Evolutionary conservation across 2,329 filamentous ascomycete species (phyloP).

Genomic region (Escovopsis sp.): DNA sequence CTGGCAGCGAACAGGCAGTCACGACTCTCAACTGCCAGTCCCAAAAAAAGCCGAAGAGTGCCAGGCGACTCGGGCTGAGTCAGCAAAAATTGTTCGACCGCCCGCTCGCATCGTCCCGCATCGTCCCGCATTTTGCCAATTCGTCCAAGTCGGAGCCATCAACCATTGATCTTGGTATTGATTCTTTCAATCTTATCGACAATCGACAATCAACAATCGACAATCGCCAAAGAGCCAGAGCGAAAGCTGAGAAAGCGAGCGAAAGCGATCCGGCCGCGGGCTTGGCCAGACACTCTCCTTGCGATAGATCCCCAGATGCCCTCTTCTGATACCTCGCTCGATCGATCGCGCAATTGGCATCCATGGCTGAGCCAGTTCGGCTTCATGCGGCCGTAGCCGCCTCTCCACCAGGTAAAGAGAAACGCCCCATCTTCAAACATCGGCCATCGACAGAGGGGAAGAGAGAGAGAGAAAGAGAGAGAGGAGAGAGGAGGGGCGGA

Average conservation of each 20-base stretch:
- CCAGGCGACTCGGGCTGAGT: constrained; percentile 16
- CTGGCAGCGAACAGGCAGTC: no score
- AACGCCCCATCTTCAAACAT: not conserved
- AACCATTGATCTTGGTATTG: no score
- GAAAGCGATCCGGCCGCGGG: constrained; percentile 2
- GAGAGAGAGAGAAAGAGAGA: no score
- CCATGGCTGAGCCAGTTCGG: constrained; percentile 27
- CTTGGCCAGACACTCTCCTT: constrained; percentile 7
- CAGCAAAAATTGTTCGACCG: constrained; percentile 27
- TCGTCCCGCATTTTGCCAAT: constrained; percentile 12
- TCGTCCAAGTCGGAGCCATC: not conserved
- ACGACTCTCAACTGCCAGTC: no score
- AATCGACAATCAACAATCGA: no score
- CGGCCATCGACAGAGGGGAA: no score
- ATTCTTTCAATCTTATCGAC: no score
- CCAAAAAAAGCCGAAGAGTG: no score
- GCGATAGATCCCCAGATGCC: constrained; percentile 10
- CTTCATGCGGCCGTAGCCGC: constrained; percentile 17
- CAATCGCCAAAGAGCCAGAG: no score
- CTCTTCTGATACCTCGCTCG: constrained; percentile 7
- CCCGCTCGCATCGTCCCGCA: constrained; percentile 11
- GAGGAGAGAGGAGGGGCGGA: no score
- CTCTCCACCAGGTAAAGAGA: not conserved
- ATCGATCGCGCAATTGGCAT: constrained; percentile 18
- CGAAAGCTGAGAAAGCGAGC: not conserved